A percentile compares a stretch with the other conserved stretches of the same genome.
phyloP scores from a whole-genome alignment of 257 asterid species.

The Schizonepeta tenuifolia region DNA sequence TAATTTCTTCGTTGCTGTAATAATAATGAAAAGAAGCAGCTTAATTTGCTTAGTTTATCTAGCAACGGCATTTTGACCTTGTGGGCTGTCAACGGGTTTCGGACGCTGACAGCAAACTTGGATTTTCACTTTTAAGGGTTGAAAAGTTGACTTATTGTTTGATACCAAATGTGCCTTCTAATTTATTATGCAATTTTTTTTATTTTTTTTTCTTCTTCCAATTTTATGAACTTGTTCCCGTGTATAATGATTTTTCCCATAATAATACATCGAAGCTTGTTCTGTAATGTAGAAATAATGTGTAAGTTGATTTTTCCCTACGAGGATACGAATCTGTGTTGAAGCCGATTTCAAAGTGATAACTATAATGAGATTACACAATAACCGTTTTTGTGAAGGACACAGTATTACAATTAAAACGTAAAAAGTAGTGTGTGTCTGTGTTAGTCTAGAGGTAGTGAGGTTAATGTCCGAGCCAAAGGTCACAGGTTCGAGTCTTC shows the following conservation, averaged over 20 bases:
- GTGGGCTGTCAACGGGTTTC: conserved; percentile 23
- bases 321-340: too few species aligned
- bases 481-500: too few species aligned
- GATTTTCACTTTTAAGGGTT: conserved; percentile 17
- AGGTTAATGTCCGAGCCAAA: too few species aligned
- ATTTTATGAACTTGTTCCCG: not conserved
- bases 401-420: too few species aligned
- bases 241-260: conserved; percentile 4
- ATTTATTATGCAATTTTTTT: not conserved
- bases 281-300: too few species aligned
- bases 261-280: not conserved
- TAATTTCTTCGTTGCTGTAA: conserved; percentile 25
- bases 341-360: too few species aligned
- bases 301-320: too few species aligned
- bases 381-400: too few species aligned
- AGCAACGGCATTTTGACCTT: conserved; percentile 34
- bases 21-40: conserved; percentile 30
- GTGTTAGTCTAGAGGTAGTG: too few species aligned
- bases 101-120: conserved; percentile 9
- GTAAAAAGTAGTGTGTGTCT: too few species aligned
- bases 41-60: conserved; percentile 11
- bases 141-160: not conserved
- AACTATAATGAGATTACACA: too few species aligned
- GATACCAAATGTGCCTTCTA: conserved; percentile 7
- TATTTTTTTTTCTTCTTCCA: not conserved